Percentiles rank a stretch among this genome's conserved stretches.
These are phyloP conservation scores for Cytospora leucostoma DNA, from an alignment of 2,329 filamentous ascomycete species.

Conservation along the genomic window DNA sequence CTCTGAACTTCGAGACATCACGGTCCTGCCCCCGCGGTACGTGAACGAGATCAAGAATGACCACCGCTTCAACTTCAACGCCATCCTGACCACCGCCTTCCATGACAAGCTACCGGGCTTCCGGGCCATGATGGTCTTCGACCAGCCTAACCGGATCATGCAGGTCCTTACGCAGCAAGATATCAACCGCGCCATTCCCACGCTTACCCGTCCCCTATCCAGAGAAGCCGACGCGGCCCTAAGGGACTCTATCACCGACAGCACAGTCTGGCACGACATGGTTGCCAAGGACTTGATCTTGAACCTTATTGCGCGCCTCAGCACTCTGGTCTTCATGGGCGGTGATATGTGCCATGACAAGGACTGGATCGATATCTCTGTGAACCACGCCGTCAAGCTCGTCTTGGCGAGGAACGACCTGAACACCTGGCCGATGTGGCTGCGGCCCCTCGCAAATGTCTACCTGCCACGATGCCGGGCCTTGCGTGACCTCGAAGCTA, in stretches of 20 bases:
- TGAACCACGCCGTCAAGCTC: background rate
- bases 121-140: background rate
- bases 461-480: constrained; percentile 1
- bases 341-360: constrained; percentile 29
- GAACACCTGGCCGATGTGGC: background rate
- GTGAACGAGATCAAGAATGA: constrained; percentile 12
- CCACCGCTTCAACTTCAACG: constrained; percentile 5
- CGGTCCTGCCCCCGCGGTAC: constrained; percentile 11
- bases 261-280: background rate
- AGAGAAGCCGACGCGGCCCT: constrained; percentile 8
- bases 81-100: background rate
- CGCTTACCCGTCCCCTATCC: constrained; percentile 12
- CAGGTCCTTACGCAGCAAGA: constrained; percentile 10
- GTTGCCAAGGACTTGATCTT: background rate
- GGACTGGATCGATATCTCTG: constrained; percentile 42
- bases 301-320: background rate
- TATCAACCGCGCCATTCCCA: constrained; percentile 6
- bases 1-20: background rate
- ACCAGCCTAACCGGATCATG: constrained; percentile 8
- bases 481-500: constrained; percentile 4
- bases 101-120: background rate
- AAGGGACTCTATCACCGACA: background rate
- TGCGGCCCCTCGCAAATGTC: constrained; percentile 4
- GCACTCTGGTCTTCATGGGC: constrained; percentile 14
- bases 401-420: background rate